A percentile compares a stretch with the other conserved stretches of the same genome.
These are phyloP conservation scores for Naumovozyma baii DNA, from an alignment of 805 yeast species.

Conservation along the genomic window DNA sequence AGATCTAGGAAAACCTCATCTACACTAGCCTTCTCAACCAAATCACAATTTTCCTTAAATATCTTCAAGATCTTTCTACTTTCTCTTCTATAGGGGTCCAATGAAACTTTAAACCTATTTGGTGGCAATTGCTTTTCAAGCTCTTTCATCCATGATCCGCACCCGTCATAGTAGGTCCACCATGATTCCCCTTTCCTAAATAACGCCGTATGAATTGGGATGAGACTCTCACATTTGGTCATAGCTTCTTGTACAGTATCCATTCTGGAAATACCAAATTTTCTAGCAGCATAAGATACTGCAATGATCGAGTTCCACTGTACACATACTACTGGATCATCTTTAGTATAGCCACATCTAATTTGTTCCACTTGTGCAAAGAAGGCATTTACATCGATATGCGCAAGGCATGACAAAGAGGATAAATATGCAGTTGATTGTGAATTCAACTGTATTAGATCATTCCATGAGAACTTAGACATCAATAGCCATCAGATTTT, in stretches of 20 bases:
- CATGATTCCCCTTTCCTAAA: conserved; percentile 75
- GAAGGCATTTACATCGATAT: conserved; percentile 88
- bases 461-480: conserved; percentile 41
- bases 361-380: conserved; percentile 90
- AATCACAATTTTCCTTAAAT: conserved; percentile 49
- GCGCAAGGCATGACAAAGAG: conserved; percentile 71
- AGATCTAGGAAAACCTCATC: conserved; percentile 88
- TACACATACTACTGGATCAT: conserved; percentile 85
- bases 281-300: conserved; percentile 81
- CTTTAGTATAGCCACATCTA: conserved; percentile 50
- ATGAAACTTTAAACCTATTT: conserved; percentile 64
- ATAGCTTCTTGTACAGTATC: conserved; percentile 60
- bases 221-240: conserved; percentile 63
- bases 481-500: conserved; percentile 5
- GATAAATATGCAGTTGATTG: conserved; percentile 43
- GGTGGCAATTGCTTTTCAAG: conserved; percentile 49
- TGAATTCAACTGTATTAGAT: conserved; percentile 41
- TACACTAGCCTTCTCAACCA: conserved; percentile 88
- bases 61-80: conserved; percentile 67
- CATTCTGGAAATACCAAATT: conserved; percentile 72
- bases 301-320: conserved; percentile 92
- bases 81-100: conserved; percentile 87
- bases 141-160: conserved; percentile 29
- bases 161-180: conserved; percentile 60
- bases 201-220: conserved; percentile 87